Evolutionary conservation across 1,139 yeast species (phyloP).

Genomic region (Diutina ranongensis): DNA sequence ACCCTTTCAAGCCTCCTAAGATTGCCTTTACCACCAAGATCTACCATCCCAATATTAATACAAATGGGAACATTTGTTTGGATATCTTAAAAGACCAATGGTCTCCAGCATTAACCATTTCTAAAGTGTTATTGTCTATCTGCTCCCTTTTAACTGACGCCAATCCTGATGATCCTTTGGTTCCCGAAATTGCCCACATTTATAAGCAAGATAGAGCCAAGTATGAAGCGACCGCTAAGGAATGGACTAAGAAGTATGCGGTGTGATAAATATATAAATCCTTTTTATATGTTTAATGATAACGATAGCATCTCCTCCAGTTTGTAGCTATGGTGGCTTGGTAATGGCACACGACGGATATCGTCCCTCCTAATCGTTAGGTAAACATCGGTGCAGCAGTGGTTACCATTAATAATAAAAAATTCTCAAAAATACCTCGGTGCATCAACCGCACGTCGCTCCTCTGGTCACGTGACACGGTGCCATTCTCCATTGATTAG

Average conservation of each 20-base stretch:
- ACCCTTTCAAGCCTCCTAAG: slow-evolving; percentile 92
- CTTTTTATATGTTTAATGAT: slow-evolving; percentile 6
- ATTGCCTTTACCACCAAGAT: slow-evolving; percentile 83
- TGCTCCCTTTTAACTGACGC: slow-evolving; percentile 93
- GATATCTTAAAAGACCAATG: slow-evolving; percentile 82
- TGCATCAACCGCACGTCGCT: too few relatives aligned
- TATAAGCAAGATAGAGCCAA: slow-evolving; percentile 91
- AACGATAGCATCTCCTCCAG: neutral
- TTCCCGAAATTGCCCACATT: slow-evolving; percentile 94
- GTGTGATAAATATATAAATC: slow-evolving; percentile 23
- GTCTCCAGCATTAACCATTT: slow-evolving; percentile 86
- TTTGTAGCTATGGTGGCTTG: too few relatives aligned
- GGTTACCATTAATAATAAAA: too few relatives aligned
- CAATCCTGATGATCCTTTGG: slow-evolving; percentile 97
- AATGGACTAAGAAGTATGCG: slow-evolving; percentile 98
- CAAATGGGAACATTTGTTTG: slow-evolving; percentile 78
- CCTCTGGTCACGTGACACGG: too few relatives aligned
- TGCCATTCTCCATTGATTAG: too few relatives aligned
- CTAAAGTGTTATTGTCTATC: slow-evolving; percentile 79
- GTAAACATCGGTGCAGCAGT: too few relatives aligned
- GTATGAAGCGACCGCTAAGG: slow-evolving; percentile 95
- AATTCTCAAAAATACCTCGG: too few relatives aligned
- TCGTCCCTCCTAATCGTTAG: too few relatives aligned
- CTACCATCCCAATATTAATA: slow-evolving; percentile 85
- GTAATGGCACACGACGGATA: too few relatives aligned